A percentile compares a stretch with the other conserved stretches of the same genome.
Conservation (phyloP, 345 rosid species). For the Gynandropsis gynandra region DNA sequence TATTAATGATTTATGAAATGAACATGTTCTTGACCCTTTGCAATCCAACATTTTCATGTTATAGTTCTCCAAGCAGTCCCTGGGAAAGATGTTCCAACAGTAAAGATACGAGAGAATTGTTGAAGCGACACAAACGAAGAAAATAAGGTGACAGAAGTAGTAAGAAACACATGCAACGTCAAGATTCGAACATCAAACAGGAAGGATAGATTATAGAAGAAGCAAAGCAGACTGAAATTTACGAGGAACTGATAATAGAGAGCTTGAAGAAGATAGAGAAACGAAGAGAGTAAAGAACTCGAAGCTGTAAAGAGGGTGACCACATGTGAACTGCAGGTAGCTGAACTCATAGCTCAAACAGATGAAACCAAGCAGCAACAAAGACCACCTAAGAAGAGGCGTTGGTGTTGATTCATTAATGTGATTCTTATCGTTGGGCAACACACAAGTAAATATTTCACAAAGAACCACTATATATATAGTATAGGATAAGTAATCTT, state of each 20-base stretch:
- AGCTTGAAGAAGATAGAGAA: conserved; percentile 72
- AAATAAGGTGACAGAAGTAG: conserved; percentile 4
- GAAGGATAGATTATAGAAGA: conserved; percentile 53
- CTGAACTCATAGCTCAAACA: too few species aligned
- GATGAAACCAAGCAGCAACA: too few species aligned
- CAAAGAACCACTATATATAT: too few species aligned
- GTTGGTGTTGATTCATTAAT: too few species aligned
- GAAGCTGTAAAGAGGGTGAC: conserved; percentile 21
- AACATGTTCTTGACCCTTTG: too few species aligned
- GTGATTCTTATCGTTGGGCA: too few species aligned
- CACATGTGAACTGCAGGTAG: conserved; percentile 17
- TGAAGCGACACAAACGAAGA: conserved; percentile 10
- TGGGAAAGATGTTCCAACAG: too few species aligned
- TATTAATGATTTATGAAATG: conserved; percentile 10
- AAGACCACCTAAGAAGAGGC: too few species aligned
- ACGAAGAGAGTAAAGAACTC: conserved; percentile 44
- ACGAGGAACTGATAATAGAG: conserved; percentile 35
- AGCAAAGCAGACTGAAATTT: conserved; percentile 23
- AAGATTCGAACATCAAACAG: conserved; percentile 30
- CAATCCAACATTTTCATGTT: too few species aligned
- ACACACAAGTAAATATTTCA: too few species aligned
- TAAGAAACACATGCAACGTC: conserved; percentile 21
- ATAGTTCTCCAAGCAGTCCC: too few species aligned
- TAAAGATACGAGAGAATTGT: conserved; percentile 22
- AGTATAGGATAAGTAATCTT: too few species aligned